Conservation (phyloP, 2,329 filamentous ascomycete genomes). For the Fusarium bulbicola region DNA sequence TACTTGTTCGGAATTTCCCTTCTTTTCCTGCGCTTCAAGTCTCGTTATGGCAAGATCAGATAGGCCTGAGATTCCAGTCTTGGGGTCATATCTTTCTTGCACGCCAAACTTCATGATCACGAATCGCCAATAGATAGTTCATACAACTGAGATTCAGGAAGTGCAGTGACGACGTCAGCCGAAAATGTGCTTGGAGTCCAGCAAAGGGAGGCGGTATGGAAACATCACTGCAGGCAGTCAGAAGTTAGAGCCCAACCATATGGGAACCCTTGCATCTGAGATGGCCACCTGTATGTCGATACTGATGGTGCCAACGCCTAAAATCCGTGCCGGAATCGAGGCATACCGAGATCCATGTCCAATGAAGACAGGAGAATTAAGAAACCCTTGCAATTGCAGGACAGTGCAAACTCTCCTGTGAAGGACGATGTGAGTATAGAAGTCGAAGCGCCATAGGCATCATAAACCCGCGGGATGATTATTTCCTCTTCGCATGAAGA, state of each 20-base stretch:
- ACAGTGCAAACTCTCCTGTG: constrained; percentile 13
- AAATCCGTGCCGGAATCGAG: constrained; percentile 8
- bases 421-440: background rate
- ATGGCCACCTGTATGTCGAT: constrained; percentile 13
- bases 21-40: background rate
- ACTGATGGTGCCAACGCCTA: constrained; percentile 9
- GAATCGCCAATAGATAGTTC: background rate
- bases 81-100: background rate
- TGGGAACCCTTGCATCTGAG: constrained; percentile 13
- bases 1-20: background rate
- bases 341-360: constrained; percentile 1
- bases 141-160: background rate
- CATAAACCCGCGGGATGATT: constrained; percentile 3
- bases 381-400: constrained; percentile 12
- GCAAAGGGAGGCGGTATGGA: constrained; percentile 2
- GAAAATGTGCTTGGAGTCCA: background rate
- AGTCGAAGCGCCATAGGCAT: background rate
- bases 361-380: background rate
- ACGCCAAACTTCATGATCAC: background rate
- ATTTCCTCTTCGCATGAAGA: constrained; percentile 4
- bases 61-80: constrained; percentile 1
- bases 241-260: constrained; percentile 17
- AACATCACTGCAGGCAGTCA: background rate
- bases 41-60: background rate
- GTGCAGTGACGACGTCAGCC: background rate